Evolutionary conservation across 306 rosid genomes (phyloP), one percentile per base, ranked within the genome.

Genomic region (Rosa persica): DNA sequence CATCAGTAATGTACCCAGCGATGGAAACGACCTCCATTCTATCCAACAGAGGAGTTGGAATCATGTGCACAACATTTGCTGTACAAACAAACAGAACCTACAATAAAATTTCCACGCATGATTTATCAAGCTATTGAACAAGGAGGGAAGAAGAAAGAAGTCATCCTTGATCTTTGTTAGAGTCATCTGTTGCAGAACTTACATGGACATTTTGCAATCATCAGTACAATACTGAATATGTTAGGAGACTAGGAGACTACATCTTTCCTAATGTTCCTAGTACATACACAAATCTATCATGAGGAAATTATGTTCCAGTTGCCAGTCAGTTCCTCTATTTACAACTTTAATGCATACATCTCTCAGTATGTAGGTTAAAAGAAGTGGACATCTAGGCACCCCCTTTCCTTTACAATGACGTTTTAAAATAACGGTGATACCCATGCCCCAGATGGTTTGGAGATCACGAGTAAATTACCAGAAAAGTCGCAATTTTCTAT

Each of bases 21-120:
- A 95, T 85, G 43, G 97, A 72, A 77, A 95, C 89, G 55, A 95
- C 94, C 83, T 95, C 99, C 99, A 95, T 95, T 81, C 99, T 87
- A 76, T 95, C 96, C 88, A 95, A 83, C 65, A 95, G 86, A 77
- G 98, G 98, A 81, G 86, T 91, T n/a, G 99, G 99, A 85, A 95
- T 93, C 93, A 83, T 89, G 78, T 95, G 97, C 82, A 95, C 85
- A 39, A 95, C 92, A 83, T 95, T 90, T 40, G 99, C 97, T 16
- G 98, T 95, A 89, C 99, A 95, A 60, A 95, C 99, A 89, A 95
- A 95, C 78, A 95, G 93, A 91, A 95, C 99, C 99, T 95, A 94
- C 89, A 82, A 74, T 67, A 72, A 65, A 74, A 85, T 67, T 81
- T 87, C 44, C 79, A 73, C 27, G 67, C 82, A 80, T 60, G 19